Evolutionary conservation across 2,329 filamentous ascomycete species (phyloP).

Genomic region (Penicillium brasilianum): DNA sequence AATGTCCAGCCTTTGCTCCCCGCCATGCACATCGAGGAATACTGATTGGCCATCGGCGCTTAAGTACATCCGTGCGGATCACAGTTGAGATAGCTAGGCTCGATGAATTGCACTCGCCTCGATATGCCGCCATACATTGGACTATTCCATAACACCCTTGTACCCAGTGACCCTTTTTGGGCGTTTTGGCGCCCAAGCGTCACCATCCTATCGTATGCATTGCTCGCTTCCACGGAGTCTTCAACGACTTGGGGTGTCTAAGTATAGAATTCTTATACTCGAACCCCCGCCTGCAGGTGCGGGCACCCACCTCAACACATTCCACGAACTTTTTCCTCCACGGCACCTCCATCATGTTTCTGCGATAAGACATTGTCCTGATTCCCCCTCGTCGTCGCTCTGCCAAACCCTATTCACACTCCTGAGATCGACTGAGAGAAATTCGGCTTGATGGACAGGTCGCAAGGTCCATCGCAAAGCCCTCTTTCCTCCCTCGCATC

Average conservation of each 20-base stretch:
- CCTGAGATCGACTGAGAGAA: neutral
- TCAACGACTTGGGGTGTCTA: slow-evolving; percentile 19
- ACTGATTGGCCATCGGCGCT: slow-evolving; percentile 24
- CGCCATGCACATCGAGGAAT: neutral
- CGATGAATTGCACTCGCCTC: slow-evolving; percentile 9
- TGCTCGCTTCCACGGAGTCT: slow-evolving; percentile 5
- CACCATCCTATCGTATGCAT: slow-evolving; percentile 16
- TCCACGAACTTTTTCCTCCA: slow-evolving; percentile 13
- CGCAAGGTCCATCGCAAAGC: neutral
- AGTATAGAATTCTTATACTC: slow-evolving; percentile 27
- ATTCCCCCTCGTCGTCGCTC: neutral
- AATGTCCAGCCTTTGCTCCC: slow-evolving; percentile 12
- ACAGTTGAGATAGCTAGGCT: slow-evolving; percentile 18
- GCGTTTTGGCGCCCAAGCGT: slow-evolving; percentile 23
- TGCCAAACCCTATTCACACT: neutral
- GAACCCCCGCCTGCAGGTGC: slow-evolving; percentile 16
- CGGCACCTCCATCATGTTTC: slow-evolving; percentile 14
- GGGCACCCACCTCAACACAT: neutral
- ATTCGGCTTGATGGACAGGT: slow-evolving; percentile 1
- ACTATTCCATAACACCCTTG: neutral
- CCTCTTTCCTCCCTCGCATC: neutral
- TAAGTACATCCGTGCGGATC: slow-evolving; percentile 27
- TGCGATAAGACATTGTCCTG: slow-evolving; percentile 7
- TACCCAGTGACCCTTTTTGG: slow-evolving; percentile 15
- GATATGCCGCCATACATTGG: slow-evolving; percentile 12